A percentile compares a stretch with the other conserved stretches of the same genome.
These are phyloP conservation scores for Adansonia digitata DNA, from an alignment of 345 rosid species.

Conservation along the genomic window DNA sequence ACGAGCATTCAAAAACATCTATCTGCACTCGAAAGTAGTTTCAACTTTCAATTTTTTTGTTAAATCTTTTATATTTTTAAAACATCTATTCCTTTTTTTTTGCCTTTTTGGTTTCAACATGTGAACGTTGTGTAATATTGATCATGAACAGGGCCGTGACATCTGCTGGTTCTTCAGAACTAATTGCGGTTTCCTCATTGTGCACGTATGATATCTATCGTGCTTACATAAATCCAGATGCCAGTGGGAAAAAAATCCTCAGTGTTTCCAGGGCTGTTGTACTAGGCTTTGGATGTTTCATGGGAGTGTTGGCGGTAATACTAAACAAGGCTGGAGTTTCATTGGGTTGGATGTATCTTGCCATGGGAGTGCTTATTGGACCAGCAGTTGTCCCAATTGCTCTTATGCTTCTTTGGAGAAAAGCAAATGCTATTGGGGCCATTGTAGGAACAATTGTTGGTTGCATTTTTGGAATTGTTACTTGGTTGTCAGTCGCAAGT, in stretches of 20 bases:
- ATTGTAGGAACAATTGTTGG: slow-evolving; percentile 64
- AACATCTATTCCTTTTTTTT: neutral
- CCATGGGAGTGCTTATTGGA: slow-evolving; percentile 85
- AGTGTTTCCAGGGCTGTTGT: slow-evolving; percentile 64
- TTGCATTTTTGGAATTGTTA: slow-evolving; percentile 63
- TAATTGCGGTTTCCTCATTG: slow-evolving; percentile 85
- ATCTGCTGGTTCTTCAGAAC: slow-evolving; percentile 85
- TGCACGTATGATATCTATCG: slow-evolving; percentile 90
- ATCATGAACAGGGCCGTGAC: slow-evolving; percentile 76
- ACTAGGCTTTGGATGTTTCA: slow-evolving; percentile 84
- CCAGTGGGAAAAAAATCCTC: slow-evolving; percentile 67
- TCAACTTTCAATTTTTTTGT: neutral
- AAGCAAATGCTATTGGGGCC: slow-evolving; percentile 83
- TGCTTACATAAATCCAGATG: slow-evolving; percentile 76
- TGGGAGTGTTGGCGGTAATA: slow-evolving; percentile 86
- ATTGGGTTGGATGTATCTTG: slow-evolving; percentile 93
- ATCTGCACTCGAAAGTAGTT: too few relatives aligned
- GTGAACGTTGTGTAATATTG: neutral
- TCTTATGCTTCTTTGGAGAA: slow-evolving; percentile 87
- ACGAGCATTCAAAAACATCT: too few relatives aligned
- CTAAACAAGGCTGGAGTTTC: slow-evolving; percentile 90
- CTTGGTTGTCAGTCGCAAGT: slow-evolving; percentile 64
- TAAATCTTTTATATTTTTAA: neutral
- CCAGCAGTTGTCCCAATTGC: slow-evolving; percentile 91
- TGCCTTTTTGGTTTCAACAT: neutral